Base-by-base conservation (phyloP, 176 grass and related monocot genomes). In the Ensete ventricosum region DNA sequence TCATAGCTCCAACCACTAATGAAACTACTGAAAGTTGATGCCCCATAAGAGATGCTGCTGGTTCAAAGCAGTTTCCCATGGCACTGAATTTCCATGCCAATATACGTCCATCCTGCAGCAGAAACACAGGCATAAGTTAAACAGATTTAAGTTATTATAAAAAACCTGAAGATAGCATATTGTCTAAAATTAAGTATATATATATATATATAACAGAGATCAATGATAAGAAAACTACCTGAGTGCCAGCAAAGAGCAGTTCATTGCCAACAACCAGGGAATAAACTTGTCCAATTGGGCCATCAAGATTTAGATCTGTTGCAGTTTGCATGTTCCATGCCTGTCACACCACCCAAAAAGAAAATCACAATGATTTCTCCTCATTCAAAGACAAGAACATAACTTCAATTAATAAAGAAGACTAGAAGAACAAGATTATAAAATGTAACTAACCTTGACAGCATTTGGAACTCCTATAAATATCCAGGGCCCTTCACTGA, bases 261-360 rank as follows among this genome's bases (percentile, higher is more conserved):
- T 89, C 91, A 68, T 81, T 99, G 54, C 82, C 88, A 84, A 83
- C 74, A 48, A 80, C 88, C 1, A 99, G 83, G 13, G 91, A 84
- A 83, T 99, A 99, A 52, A 99, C 91, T 89, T 91, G 91, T 64
- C 96, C 96, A 50, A 86, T 86, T 67, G 96, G 96, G 19, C 96
- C 96, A 58, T 78, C 77, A 82, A 99, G 88, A 71, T 49, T 88
- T 88, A 89, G 86, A 81, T 95, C 91, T 17, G 82, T 75, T 72
- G 80, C 69, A 66, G 88, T 86, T 82, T 89, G 90, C 76, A 84
- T 89, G 70, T 99, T 99, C 91, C 88, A 99, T 67, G 90, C 88
- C 96, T 99, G 72, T 24, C 67, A 8, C 62, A 53, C 26, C 25
- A 64, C 9, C 52, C 66, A 67, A 58, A 8, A 57, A 77, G 14